phyloP scores from a whole-genome alignment of 2,329 filamentous ascomycete species.

The Colletotrichum cereale region DNA sequence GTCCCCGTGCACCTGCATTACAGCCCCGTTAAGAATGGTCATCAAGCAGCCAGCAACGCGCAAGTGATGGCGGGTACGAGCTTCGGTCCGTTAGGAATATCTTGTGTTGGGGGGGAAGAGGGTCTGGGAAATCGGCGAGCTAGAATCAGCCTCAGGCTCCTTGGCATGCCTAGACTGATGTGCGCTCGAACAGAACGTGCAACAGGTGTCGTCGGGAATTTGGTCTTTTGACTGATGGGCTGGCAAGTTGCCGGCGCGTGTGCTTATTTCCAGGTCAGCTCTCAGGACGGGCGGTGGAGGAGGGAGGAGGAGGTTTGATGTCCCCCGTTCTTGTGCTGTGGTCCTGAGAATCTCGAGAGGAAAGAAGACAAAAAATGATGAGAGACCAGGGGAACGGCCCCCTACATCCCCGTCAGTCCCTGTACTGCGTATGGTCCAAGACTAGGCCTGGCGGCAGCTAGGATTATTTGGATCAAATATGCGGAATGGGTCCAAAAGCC shows the following conservation, averaged over 20 bases:
- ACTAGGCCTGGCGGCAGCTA: constrained; percentile 40
- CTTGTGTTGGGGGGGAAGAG: neutral
- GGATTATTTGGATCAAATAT: constrained; percentile 39
- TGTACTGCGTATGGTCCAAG: constrained; percentile 32
- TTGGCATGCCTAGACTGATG: constrained; percentile 33
- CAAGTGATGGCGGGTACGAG: constrained; percentile 21
- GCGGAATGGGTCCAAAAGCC: constrained; percentile 33
- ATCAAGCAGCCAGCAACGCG: constrained; percentile 17
- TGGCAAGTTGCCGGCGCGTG: neutral
- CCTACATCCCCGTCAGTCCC: constrained; percentile 33
- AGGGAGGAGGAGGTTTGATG: constrained; percentile 14
- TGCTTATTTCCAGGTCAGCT: constrained; percentile 11
- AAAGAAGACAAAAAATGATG: constrained; percentile 28
- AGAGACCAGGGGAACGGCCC: constrained; percentile 27
- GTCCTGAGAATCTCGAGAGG: constrained; percentile 36
- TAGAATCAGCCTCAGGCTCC: constrained; percentile 30
- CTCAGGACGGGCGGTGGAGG: constrained; percentile 29
- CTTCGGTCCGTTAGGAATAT: constrained; percentile 1
- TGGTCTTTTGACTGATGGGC: neutral
- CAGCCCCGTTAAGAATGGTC: constrained; percentile 15
- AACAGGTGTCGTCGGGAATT: constrained; percentile 2
- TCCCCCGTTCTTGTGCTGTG: constrained; percentile 24
- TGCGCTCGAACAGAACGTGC: constrained; percentile 4
- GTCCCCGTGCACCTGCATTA: constrained; percentile 34
- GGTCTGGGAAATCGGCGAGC: constrained; percentile 17